Base-by-base conservation (phyloP, 2,329 filamentous ascomycete species). In the Tolypocladium sp. region DNA sequence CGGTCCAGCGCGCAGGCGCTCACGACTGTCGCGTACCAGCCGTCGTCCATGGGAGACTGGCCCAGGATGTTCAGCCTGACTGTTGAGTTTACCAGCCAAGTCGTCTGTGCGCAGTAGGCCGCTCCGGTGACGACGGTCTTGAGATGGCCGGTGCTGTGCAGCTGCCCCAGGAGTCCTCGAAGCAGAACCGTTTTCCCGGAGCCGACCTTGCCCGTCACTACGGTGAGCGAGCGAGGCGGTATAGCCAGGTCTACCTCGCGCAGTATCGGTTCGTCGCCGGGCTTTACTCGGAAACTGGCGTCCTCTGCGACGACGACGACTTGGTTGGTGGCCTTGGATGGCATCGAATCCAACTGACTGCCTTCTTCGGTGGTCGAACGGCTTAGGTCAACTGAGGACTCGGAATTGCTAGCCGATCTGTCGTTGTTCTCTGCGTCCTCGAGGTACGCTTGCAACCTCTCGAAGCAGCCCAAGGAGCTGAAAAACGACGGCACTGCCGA, bases 401-500 rank as follows among this genome's bases (percentile, higher is more conserved):
- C 7, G 27, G 46, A 51, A 51, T 27, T 8, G 12, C 27, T 7
- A 33, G 17, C 13, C 3, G 8, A 10, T 30, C 8, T 20, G 46
- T 15, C 27, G 3, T 20, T n/a, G 6, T 30, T 51, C 27, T 51
- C 46, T 2, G 15, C 8, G 1, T 55, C 37, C 9, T 53, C 49
- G 17, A 59, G 38, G n/a, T 58, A 61, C 9, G 22, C 27, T 25
- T 69, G 60, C 8, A 69, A 62, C 22, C 66, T 61, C 44, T 64
- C 61, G 51, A 69, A 69, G 30, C 62, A 63, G 12, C 62, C 66
- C 9, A 68, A 40, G 8, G 63, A 69, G 22, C 63, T 61, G 22
- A 66, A 49, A 6, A 69, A 62, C 4, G 55, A 57, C 2, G 67
- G 66, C 1, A 69, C 61, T 3, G 66, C 57, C 1, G 56, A 60